A percentile compares a stretch with the other conserved stretches of the same genome.
These are phyloP conservation scores for Leccinum subspadiceum DNA, from an alignment of 1,284 basidiomycete genomes.

Conservation along the genomic window DNA sequence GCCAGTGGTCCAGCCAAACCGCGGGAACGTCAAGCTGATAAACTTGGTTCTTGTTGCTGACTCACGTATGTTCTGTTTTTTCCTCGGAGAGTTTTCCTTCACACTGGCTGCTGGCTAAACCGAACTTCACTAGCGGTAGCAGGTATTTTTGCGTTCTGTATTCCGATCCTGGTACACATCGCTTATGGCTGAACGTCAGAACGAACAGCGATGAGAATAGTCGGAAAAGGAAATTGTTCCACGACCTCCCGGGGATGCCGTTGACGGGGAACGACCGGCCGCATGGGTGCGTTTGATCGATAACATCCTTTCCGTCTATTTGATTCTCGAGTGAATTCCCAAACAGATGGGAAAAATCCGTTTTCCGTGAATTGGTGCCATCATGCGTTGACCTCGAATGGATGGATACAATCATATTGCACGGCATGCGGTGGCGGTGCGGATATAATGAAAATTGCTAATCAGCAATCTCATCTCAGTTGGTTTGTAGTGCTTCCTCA, in stretches of 20 bases:
- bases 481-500: conserved; percentile 42
- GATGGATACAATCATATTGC: conserved; percentile 48
- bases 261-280: conserved; percentile 9
- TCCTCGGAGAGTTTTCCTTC: conserved; percentile 6
- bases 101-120: neutral
- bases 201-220: conserved; percentile 7
- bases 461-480: conserved; percentile 29
- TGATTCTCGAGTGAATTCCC: neutral
- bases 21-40: conserved; percentile 28
- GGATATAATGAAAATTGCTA: conserved; percentile 29
- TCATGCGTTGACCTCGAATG: conserved; percentile 42
- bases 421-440: conserved; percentile 48
- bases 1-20: conserved; percentile 12
- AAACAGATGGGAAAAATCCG: conserved; percentile 40
- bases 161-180: neutral
- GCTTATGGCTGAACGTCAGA: neutral
- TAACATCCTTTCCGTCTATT: conserved; percentile 2
- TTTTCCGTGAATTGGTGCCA: conserved; percentile 39
- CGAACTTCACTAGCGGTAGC: conserved; percentile 17
- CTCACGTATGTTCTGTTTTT: conserved; percentile 7
- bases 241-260: conserved; percentile 15
- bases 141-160: conserved; percentile 15
- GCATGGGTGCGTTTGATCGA: conserved; percentile 10
- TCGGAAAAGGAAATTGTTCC: conserved; percentile 8
- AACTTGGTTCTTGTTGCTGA: neutral